Evolutionary conservation across 2,329 filamentous ascomycete genomes (phyloP), one percentile per base, ranked within the genome.

Genomic region (Fusarium irregulare): DNA sequence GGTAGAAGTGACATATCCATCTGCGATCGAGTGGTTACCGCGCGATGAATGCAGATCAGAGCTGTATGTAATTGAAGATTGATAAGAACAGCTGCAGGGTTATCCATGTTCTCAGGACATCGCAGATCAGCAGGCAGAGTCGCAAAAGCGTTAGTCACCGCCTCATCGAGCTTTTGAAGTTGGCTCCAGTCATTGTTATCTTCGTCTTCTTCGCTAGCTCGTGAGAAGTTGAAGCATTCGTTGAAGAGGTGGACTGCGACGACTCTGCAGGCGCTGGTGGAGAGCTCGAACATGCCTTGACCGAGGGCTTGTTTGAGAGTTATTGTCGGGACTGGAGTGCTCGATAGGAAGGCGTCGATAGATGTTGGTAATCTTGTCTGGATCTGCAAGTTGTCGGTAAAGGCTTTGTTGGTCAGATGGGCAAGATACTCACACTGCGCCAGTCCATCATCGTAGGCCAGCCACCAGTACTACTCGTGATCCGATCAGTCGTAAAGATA

Each of bases 391-490:
- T 23, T 23, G 23, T 23, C 23, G 6, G 23, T 23, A 23, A 23
- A 7, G 6, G 23, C 6, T 23, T 23, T 6, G 23, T 23, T 23
- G 23, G 23, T 23, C 23, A 23, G 6, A 23, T 23, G 23, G 5
- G 23, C 23, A 7, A 23, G 2, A 6, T 6, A 30, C 69, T 46
- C 23, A 71, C 69, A 2, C 60, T 71, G 9, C 65, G 66, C 61
- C 54, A 87, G 66, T 96, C 91, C 48, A 97, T 89, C 23, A 88
- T 83, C 81, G 93, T 90, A 0, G 93, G 93, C 93, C 93, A 97
- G 1, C 93, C 93, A 8, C 93, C 95, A n/a, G 92, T 93, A 44
- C 94, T 91, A 73, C 91, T 93, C 4, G 92, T 90, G 79, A 94
- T 94, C 42, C 92, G 87, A 76, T 97, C 93, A 41, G 91, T 85